A percentile compares a stretch with the other conserved stretches of the same genome.
Evolutionary conservation across 352 stramenopile species (phyloP).

Genomic region (Phytopythium ostracodes): DNA sequence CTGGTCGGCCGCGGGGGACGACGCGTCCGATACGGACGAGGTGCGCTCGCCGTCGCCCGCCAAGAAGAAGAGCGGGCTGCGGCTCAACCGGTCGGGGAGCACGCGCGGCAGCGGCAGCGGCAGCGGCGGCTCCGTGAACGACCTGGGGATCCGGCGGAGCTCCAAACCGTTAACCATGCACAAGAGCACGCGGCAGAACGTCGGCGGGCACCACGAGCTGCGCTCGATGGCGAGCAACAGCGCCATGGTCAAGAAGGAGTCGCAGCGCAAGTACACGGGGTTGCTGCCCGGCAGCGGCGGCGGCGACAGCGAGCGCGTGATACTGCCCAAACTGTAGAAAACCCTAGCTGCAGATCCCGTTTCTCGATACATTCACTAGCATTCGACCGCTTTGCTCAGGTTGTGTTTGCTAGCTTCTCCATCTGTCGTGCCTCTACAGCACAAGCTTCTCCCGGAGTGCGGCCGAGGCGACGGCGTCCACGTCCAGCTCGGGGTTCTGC

Average conservation of each 20-base stretch:
- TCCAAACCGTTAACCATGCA: constrained; percentile 35
- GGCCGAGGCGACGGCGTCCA: constrained; percentile 17
- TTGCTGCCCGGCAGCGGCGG: constrained; percentile 19
- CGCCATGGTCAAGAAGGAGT: constrained; percentile 31
- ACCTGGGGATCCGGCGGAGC: constrained; percentile 28
- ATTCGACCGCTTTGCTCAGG: background rate
- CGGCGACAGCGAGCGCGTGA: constrained; percentile 33
- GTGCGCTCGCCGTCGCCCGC: constrained; percentile 38
- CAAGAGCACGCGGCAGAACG: constrained; percentile 21
- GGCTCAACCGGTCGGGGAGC: constrained; percentile 32
- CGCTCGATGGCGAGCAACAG: constrained; percentile 1
- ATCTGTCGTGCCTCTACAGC: constrained; percentile 13
- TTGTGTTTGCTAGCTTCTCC: background rate
- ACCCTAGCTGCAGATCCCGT: background rate
- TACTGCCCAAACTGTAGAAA: constrained; percentile 41
- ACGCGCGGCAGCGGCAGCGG: constrained; percentile 32
- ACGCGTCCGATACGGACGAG: constrained; percentile 31
- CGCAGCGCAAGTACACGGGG: constrained; percentile 32
- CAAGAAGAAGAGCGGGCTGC: constrained; percentile 44
- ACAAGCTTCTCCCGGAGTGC: constrained; percentile 34
- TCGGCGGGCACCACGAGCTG: constrained; percentile 12
- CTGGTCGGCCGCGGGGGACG: constrained; percentile 11
- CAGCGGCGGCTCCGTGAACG: constrained; percentile 15
- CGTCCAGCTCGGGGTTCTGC: constrained; percentile 36
- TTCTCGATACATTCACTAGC: background rate